phyloP scores from a whole-genome alignment of 768 basidiomycete species.

The Suillus tomentosus region DNA sequence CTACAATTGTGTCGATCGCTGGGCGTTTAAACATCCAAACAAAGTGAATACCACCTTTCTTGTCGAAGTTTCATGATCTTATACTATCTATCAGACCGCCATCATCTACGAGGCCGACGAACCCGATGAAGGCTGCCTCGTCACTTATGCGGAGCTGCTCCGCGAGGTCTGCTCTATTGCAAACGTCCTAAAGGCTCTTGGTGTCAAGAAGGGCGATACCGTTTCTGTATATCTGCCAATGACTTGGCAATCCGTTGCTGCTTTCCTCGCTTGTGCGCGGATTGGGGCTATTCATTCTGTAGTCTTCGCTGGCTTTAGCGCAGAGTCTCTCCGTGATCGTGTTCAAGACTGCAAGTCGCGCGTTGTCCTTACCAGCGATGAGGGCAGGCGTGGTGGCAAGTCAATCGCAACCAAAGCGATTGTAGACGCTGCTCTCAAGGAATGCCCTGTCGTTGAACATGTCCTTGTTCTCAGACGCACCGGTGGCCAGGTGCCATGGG shows the following conservation, averaged over 20 bases:
- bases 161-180: constrained; percentile 88
- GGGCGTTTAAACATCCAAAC: constrained; percentile 89
- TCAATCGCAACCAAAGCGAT: constrained; percentile 92
- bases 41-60: constrained; percentile 45
- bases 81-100: constrained; percentile 57
- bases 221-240: constrained; percentile 92
- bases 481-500: constrained; percentile 80
- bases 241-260: constrained; percentile 94
- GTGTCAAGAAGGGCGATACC: constrained; percentile 94
- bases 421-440: constrained; percentile 87
- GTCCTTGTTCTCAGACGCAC: constrained; percentile 89
- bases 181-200: constrained; percentile 87
- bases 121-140: constrained; percentile 71
- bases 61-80: not conserved
- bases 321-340: constrained; percentile 92
- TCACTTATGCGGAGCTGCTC: constrained; percentile 84
- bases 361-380: constrained; percentile 95
- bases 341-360: constrained; percentile 85
- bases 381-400: constrained; percentile 93
- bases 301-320: constrained; percentile 95
- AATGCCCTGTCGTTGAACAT: constrained; percentile 84
- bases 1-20: constrained; percentile 98
- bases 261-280: constrained; percentile 96
- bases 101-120: constrained; percentile 99
- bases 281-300: constrained; percentile 97